Percentiles rank a stretch among this genome's conserved stretches.
phyloP scores from a whole-genome alignment of 306 rosid species.

The Coriaria nepalensis region DNA sequence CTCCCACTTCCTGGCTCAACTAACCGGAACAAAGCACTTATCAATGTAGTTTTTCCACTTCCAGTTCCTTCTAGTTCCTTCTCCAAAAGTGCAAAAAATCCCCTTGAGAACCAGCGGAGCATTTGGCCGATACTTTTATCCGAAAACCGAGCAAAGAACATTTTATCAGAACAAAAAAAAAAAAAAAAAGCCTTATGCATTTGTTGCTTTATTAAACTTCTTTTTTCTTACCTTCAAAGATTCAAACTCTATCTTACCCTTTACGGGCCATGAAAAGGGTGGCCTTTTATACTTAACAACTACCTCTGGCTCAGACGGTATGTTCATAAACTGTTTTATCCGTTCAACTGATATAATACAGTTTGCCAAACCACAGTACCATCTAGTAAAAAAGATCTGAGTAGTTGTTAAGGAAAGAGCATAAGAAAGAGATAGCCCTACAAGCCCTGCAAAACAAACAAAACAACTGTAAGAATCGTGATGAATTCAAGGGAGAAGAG shows the following conservation, averaged over 20 bases:
- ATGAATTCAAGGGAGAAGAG: no score
- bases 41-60: conserved; percentile 66
- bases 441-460: conserved; percentile 43
- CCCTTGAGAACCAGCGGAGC: conserved; percentile 59
- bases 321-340: conserved; percentile 65
- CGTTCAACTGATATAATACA: conserved; percentile 59
- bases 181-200: not conserved
- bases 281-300: conserved; percentile 43
- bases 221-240: conserved; percentile 30
- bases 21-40: conserved; percentile 67
- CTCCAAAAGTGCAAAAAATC: conserved; percentile 50
- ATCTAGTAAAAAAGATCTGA: conserved; percentile 32
- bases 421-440: conserved; percentile 65
- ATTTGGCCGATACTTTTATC: conserved; percentile 53
- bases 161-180: not conserved
- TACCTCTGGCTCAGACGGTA: conserved; percentile 55
- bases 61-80: conserved; percentile 67
- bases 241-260: conserved; percentile 57
- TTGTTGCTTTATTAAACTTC: not conserved
- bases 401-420: conserved; percentile 36
- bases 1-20: conserved; percentile 59
- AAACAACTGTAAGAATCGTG: not conserved
- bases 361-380: conserved; percentile 43
- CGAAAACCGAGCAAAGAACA: conserved; percentile 7
- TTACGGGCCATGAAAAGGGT: conserved; percentile 58